Evolutionary conservation across 202 grass and related monocot genomes (phyloP), one percentile per base, ranked within the genome.

Genomic region (Panicum virgatum): DNA sequence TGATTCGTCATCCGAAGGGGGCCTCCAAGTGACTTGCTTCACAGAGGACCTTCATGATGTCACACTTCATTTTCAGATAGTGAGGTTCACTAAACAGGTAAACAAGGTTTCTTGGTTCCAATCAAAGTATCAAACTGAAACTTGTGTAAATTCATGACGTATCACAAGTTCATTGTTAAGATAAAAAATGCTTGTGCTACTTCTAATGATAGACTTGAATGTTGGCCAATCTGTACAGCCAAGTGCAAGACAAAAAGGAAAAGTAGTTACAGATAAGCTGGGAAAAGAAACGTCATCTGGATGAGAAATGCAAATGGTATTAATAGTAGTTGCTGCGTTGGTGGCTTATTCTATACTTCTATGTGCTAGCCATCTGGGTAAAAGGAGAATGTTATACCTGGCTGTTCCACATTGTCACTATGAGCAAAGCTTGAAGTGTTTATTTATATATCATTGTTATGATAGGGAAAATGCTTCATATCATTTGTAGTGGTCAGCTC

Each of bases 11-110:
- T 54, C 83, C 1, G 58, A 89, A 22, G 66, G 43, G 12, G 78
- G 69, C 20, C 44, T 75, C 40, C 86, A 86, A 25, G 51, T 97
- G 58, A 87, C 89, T 66, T 89, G 85, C 76, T 97, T 97, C 87
- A 94, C 89, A 2, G 94, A 94, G 80, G 85, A 97, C 72, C 85
- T 97, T 66, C 94, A 94, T 62, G 92, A 94, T 15, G 81, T 83
- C 47, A 87, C 66, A 2, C 72, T 97, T 44, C 83, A 94, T 86
- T 97, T 97, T 86, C 90, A 94, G 86, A 94, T 97, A 46, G 81
- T 97, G 72, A 92, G 64, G 83, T 72, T 97, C 36, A 67, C 83
- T 43, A 97, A 92, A 60, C 94, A 97, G 94, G 94, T 97, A 85
- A 16, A 15, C 12, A 48, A 30, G 38, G 67, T 73, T 88, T 66